Conservation (phyloP, 371 early-diverging fungal species). For the Circinella minor region DNA sequence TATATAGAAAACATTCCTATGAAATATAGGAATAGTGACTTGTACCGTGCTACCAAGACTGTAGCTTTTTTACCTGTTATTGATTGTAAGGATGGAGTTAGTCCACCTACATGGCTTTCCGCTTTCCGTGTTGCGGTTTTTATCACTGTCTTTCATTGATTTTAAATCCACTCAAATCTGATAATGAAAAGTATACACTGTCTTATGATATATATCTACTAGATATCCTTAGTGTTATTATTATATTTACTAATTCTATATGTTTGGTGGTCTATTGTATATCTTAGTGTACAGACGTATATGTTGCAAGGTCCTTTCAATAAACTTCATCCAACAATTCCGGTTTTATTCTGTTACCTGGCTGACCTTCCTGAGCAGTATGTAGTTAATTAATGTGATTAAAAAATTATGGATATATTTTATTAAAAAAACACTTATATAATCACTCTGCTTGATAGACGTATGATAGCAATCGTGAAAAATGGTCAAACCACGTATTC, state of each 20-base stretch:
- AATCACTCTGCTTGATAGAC: not conserved
- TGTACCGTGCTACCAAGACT: not conserved
- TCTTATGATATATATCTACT: no score
- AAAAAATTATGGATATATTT: not conserved
- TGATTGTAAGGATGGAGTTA: not conserved
- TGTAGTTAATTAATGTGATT: not conserved
- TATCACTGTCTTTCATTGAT: not conserved
- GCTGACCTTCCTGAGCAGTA: not conserved
- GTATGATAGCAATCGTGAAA: not conserved
- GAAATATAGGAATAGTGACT: not conserved
- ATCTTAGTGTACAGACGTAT: not conserved
- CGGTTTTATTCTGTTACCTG: not conserved
- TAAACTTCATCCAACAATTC: not conserved
- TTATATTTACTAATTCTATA: no score
- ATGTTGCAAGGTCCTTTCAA: not conserved
- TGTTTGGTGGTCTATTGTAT: not conserved
- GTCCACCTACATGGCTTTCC: not conserved
- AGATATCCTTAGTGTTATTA: no score
- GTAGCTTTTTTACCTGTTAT: not conserved
- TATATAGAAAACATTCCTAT: not conserved
- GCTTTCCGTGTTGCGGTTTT: not conserved
- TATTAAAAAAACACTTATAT: not conserved
- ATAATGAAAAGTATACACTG: not conserved
- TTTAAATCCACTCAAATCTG: not conserved
- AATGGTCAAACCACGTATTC: not conserved